Base-by-base conservation (phyloP, 768 basidiomycete species). In the Amanita polypyramis region DNA sequence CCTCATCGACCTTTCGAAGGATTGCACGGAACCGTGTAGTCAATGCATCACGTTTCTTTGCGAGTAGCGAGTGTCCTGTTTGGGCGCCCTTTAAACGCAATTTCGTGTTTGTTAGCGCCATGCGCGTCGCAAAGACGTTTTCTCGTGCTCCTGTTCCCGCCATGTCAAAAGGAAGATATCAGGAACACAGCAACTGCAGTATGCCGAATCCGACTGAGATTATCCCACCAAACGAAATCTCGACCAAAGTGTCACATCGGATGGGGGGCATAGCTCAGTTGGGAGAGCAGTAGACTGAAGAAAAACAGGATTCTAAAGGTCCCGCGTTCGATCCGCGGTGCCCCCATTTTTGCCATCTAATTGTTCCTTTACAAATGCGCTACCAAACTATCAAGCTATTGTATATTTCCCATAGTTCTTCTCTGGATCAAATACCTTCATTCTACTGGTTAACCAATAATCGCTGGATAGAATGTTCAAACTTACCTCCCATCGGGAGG, bases 11-110 rank as follows among this genome's bases (percentile, higher is more conserved):
- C 67, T 96, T 97, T 64, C 74, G 80, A 52, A 98, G 70, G 62
- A 99, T 99, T 23, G 87, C 80, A 50, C 96, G 76, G 72, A 99
- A 99, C 58, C 96, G 76, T 32, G 89, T 91, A 27, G 87, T 95
- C 56, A 98, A 70, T 42, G 96, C 96, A 73, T 99, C 96, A 47
- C 93, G 80, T 70, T 99, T 99, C 80, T 97, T 97, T 21, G 95
- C 93, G 20, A 98, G 76, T 17, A 97, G 71, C 0, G 91, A 93
- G 64, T 97, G 95, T 23, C 95, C 94, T 0, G 90, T 95, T 65
- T 93, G 89, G 5, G 93, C 92, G 15, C 91, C 80, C 63, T 95
- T 95, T 49, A 95, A 74, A 42, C 90, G 79, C 27, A 84, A 68
- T 60, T 92, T 92, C 50, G 90, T 97, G 65, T 92, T 88, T 49